Percentiles rank a stretch among this genome's conserved stretches.
phyloP scores from a whole-genome alignment of 1,139 yeast species.

The Scheffersomyces cryptocercus region DNA sequence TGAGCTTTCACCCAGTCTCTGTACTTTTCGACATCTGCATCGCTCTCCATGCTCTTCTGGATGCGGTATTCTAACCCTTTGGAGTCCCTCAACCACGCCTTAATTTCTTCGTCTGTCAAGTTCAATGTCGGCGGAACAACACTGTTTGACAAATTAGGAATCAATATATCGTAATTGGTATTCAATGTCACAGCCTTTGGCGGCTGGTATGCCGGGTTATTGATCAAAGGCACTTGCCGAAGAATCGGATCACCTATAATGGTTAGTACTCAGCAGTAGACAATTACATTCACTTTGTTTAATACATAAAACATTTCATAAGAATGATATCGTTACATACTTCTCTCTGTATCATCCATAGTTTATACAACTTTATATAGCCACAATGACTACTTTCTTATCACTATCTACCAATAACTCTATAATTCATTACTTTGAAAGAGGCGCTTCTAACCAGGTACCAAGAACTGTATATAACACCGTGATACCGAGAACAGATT shows the following conservation, averaged over 20 bases:
- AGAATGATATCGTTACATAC: slow-evolving; percentile 13
- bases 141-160: slow-evolving; percentile 34
- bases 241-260: slow-evolving; percentile 51
- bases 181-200: slow-evolving; percentile 61
- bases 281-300: too few relatives aligned
- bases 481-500: too few relatives aligned
- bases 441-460: too few relatives aligned
- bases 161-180: slow-evolving; percentile 46
- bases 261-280: background rate
- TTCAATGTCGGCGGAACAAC: slow-evolving; percentile 44
- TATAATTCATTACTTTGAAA: too few relatives aligned
- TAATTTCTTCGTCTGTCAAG: slow-evolving; percentile 26
- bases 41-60: slow-evolving; percentile 4
- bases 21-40: slow-evolving; percentile 19
- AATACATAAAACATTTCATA: too few relatives aligned
- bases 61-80: slow-evolving; percentile 8
- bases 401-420: too few relatives aligned
- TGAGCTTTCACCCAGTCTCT: slow-evolving; percentile 37
- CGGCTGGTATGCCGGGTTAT: slow-evolving; percentile 55
- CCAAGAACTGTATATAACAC: too few relatives aligned
- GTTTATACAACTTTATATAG: background rate
- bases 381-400: background rate
- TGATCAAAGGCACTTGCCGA: slow-evolving; percentile 58
- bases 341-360: slow-evolving; percentile 24
- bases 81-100: slow-evolving; percentile 31